These are phyloP conservation scores for Heterobasidion annosum DNA, from an alignment of 1,284 basidiomycete species.

Conservation along the genomic window DNA sequence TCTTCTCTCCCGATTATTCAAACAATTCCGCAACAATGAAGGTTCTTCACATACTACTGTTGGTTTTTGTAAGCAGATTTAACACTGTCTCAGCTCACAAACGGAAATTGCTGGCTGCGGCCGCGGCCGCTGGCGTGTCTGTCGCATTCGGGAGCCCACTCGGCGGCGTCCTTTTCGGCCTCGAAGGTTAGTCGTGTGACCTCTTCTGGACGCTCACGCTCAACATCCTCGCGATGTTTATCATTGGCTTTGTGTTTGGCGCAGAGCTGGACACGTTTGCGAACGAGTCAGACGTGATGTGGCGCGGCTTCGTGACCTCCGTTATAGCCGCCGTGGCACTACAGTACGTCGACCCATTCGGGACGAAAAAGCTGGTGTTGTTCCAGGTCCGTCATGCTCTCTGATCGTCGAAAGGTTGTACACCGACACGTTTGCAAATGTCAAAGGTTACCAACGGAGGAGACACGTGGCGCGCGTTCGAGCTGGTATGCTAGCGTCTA, in stretches of 20 bases:
- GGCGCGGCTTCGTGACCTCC: constrained; percentile 70
- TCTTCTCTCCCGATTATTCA: constrained; percentile 44
- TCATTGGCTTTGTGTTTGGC: not conserved
- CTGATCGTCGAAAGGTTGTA: not conserved
- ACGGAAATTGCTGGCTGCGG: constrained; percentile 57
- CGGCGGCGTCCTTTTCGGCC: constrained; percentile 66
- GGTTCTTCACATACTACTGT: constrained; percentile 23
- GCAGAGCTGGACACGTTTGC: constrained; percentile 61
- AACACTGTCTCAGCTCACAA: constrained; percentile 41
- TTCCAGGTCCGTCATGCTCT: constrained; percentile 37
- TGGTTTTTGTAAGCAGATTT: not conserved
- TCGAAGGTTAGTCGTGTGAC: constrained; percentile 35
- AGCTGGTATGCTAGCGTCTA: constrained; percentile 37
- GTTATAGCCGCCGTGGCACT: constrained; percentile 62
- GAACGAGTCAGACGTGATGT: constrained; percentile 64
- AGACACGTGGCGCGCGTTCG: constrained; percentile 62
- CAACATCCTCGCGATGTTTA: not conserved
- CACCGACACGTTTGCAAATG: no score
- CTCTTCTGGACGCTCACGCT: not conserved
- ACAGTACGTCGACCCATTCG: constrained; percentile 69
- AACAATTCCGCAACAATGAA: constrained; percentile 53
- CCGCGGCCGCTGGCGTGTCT: constrained; percentile 65
- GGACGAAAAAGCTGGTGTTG: constrained; percentile 65
- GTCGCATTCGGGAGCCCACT: constrained; percentile 71
- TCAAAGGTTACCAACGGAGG: constrained; percentile 44